These are phyloP conservation scores for Aureobasidium lini DNA, from an alignment of 2,329 filamentous ascomycete genomes.

Conservation along the genomic window DNA sequence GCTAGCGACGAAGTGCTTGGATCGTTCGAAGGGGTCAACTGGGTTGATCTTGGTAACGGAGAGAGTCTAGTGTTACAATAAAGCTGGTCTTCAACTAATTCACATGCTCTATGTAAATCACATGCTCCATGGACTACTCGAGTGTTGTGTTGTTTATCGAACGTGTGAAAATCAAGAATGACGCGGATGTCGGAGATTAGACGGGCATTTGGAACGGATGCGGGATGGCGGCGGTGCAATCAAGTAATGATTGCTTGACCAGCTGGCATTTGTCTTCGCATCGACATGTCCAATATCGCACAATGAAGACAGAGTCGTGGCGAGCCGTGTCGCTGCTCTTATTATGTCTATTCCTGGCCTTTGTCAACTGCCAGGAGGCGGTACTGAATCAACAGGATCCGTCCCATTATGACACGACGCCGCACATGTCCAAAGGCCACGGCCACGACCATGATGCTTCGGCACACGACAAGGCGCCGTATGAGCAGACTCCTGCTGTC, in stretches of 20 bases:
- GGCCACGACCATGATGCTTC: not conserved
- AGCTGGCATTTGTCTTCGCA: not conserved
- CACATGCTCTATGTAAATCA: no score
- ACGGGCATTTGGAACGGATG: not conserved
- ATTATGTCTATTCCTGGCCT: not conserved
- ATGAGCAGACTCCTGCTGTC: constrained; percentile 26
- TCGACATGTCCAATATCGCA: constrained; percentile 1
- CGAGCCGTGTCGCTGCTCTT: constrained; percentile 8
- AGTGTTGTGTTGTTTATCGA: not conserved
- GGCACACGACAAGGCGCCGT: not conserved
- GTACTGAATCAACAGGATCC: not conserved
- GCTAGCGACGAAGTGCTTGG: constrained; percentile 25
- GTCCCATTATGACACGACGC: not conserved
- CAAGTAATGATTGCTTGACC: not conserved
- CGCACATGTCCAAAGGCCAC: not conserved
- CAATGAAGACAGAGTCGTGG: constrained; percentile 4
- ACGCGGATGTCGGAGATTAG: not conserved
- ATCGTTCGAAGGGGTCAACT: constrained; percentile 38
- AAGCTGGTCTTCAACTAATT: not conserved
- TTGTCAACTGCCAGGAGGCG: constrained; percentile 6
- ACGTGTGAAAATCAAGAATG: not conserved
- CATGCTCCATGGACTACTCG: no score
- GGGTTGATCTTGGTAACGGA: constrained; percentile 49
- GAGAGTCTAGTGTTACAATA: constrained; percentile 46
- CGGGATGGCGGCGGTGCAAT: constrained; percentile 6